Evolutionary conservation across 495 filamentous ascomycete genomes (phyloP), one percentile per base, ranked within the genome.

Genomic region (Cercophora samala): DNA sequence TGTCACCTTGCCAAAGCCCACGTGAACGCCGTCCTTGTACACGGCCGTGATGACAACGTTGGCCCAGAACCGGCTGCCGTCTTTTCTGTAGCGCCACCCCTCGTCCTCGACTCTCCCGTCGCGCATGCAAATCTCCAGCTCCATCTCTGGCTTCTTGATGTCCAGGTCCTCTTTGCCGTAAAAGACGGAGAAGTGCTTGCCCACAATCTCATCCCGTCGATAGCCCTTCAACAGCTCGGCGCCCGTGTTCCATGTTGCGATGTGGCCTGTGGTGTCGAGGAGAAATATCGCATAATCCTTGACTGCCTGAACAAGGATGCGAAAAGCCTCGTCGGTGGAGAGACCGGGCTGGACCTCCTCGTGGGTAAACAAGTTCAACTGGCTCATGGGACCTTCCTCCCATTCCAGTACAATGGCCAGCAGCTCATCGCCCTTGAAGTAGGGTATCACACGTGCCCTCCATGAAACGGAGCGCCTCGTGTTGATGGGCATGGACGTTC

Each of bases 211-310:
- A 0, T 81, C 73, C 13, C 76, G 62, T 0, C 69, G 80, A 75
- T 87, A 90, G 0, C 86, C 86, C 73, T 90, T 90, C 46, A 88
- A 74, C 17, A 86, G 72, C 32, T 84, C 75, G 1, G 87, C 87
- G 1, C 87, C 87, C 0, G 80, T 73, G 60, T 90, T 90, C 87
- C 87, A 90, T 0, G 86, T 89, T 3, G 79, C 81, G 24, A 90
- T 83, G 64, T 82, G 69, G 25, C 87, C 87, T 8, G 76, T 74
- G 0, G 84, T 82, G 64, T 90, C 86, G 42, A 90, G 78, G 73
- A 90, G 86, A 70, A 89, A 90, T 65, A 90, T 90, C 58, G 86
- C 87, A 68, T 89, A 90, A 66, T 89, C 87, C 70, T 86, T 87
- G 65, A 89, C 85, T 0, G 84, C 84, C 65, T 89, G 81, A n/a